Conservation (phyloP, 192 early-diverging fungal genomes). For the Backusella luteola region DNA sequence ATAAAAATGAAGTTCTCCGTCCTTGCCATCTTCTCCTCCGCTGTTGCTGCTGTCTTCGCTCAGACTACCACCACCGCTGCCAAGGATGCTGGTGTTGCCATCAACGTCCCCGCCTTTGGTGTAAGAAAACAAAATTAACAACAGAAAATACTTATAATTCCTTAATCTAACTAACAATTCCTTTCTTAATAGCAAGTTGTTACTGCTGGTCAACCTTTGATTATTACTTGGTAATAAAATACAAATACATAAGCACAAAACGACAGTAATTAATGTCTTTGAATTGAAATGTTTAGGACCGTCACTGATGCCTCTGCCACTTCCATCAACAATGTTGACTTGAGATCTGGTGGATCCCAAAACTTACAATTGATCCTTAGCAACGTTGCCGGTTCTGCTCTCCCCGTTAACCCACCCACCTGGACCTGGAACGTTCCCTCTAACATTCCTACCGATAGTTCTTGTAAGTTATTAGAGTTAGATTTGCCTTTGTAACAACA, state of each 20-base stretch:
- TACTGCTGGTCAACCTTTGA: constrained; percentile 11
- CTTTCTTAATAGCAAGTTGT: constrained; percentile 14
- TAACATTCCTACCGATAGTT: constrained; percentile 5
- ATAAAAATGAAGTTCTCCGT: constrained; percentile 23
- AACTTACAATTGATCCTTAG: not conserved
- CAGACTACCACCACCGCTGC: not conserved
- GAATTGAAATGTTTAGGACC: not conserved
- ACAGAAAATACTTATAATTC: not conserved
- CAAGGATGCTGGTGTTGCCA: constrained; percentile 13
- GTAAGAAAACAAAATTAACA: constrained; percentile 10
- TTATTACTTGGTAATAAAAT: constrained; percentile 6
- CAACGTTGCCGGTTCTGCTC: constrained; percentile 4
- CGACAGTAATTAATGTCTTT: not conserved
- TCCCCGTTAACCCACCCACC: constrained; percentile 2
- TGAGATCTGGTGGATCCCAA: constrained; percentile 18
- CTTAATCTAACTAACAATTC: not conserved
- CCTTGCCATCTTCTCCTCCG: constrained; percentile 3
- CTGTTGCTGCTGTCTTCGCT: not conserved
- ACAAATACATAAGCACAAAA: not conserved
- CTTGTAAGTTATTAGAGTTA: constrained; percentile 21
- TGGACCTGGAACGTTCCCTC: constrained; percentile 31
- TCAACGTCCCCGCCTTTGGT: not conserved
- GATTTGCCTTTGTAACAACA: too few species aligned
- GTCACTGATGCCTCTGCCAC: constrained; percentile 1
- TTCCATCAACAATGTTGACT: constrained; percentile 14